Conservation (phyloP, 140 eudicot genomes). For the Ambrosia hybrid region DNA sequence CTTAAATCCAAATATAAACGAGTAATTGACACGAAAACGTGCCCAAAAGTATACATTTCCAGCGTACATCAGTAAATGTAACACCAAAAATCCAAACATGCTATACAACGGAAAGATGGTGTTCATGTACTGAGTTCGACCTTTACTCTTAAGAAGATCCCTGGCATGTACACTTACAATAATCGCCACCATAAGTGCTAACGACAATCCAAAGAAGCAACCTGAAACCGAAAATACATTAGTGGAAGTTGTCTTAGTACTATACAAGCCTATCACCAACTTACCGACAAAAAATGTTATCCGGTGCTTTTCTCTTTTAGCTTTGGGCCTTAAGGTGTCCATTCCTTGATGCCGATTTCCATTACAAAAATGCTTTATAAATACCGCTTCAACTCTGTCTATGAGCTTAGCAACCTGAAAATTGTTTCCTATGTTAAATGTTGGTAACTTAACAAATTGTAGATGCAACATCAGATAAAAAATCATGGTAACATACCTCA, state of each 20-base stretch:
- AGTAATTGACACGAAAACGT: conserved; percentile 57
- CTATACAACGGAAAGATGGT: conserved; percentile 62
- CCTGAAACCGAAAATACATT: conserved; percentile 24
- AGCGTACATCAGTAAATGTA: conserved; percentile 59
- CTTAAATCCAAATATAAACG: conserved; percentile 72
- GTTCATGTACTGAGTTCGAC: conserved; percentile 49
- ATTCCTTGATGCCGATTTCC: conserved; percentile 53
- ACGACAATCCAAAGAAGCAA: conserved; percentile 36
- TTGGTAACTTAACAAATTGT: no score
- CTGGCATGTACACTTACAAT: conserved; percentile 32
- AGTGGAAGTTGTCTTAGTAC: no score
- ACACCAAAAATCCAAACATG: conserved; percentile 58
- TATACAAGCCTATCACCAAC: neutral
- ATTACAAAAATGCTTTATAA: conserved; percentile 49
- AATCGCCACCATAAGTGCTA: conserved; percentile 47
- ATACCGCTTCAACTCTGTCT: conserved; percentile 50
- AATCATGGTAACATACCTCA: conserved; percentile 36
- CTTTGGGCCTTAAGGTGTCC: conserved; percentile 36
- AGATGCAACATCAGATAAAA: neutral
- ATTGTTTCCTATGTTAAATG: no score
- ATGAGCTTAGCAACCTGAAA: conserved; percentile 48
- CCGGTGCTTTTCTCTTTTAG: conserved; percentile 52
- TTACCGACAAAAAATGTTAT: conserved; percentile 50
- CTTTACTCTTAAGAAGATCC: conserved; percentile 36
- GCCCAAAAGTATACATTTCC: conserved; percentile 70